Base-by-base conservation (phyloP, 208 protist genomes). In the Kentomonas sorsogonicus region DNA sequence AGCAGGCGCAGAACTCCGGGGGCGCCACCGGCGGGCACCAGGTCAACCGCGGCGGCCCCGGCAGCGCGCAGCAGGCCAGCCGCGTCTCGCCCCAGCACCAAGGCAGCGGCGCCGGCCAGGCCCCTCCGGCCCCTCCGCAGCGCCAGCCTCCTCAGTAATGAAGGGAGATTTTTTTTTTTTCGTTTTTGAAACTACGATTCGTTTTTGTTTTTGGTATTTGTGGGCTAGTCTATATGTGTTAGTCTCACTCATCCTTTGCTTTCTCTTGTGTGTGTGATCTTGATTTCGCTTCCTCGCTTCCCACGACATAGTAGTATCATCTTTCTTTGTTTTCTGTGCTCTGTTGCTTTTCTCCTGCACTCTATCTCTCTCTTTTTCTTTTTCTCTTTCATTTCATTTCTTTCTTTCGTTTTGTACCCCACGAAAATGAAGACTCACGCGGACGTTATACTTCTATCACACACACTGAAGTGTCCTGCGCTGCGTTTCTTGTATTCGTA, bases 1-100 rank as follows among this genome's bases (percentile, higher is more conserved):
- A 79, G 44, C 60, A 76, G 34, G n/a, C n/a, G n/a, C n/a, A n/a
- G 66, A 81, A 38, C 43, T 55, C 20, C 53, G 61, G 27, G 46
- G 31, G 23, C 60, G 18, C 2, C 47, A 51, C 33, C 27, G 23
- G n/a, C 43, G 52, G 29, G 27, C 30, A 25, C 52, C 53, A 23
- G 55, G 53, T 31, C 58, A 34, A 6, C 54, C 26, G 25, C 36
- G 23, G 29, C 59, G 60, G 25, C 61, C 39, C 1, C 53, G 13
- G 27, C 53, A 51, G 33, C 33, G 26, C 4, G 26, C 45, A 60
- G 26, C 66, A 66, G 27, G 25, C 41, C 2, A 11, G 23, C 1
- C 41, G 23, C 9, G 30, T 50, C 40, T 38, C 60, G 3, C 60
- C 53, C 15, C 51, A 45, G 18, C 60, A 51, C 9, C 60, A n/a